Conservation (phyloP, 208 protist genomes). For the Borovskyia barvae region DNA sequence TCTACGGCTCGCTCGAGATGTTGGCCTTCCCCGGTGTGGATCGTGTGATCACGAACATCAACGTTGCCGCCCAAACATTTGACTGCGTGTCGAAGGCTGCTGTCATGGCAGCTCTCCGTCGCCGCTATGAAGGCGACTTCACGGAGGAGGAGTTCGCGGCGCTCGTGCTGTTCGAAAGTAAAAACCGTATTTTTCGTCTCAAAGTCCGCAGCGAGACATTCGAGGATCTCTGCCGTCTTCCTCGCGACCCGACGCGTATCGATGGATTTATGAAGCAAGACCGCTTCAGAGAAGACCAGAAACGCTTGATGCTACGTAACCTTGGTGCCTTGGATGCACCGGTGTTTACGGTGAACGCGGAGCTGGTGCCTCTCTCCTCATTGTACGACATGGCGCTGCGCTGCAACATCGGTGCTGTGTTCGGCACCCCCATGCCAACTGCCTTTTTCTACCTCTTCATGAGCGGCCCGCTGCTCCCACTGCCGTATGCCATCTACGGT, state of each 20-base stretch:
- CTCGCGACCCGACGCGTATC: conserved; percentile 20
- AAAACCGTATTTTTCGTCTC: conserved; percentile 31
- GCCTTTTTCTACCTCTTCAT: conserved; percentile 73
- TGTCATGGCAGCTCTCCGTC: conserved; percentile 38
- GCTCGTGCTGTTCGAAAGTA: conserved; percentile 35
- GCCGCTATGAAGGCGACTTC: conserved; percentile 24
- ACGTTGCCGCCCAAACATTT: conserved; percentile 54
- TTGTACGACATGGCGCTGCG: conserved; percentile 36
- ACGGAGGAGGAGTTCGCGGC: conserved; percentile 38
- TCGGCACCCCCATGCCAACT: conserved; percentile 60
- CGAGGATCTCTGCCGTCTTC: conserved; percentile 32
- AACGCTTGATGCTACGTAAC: conserved; percentile 41
- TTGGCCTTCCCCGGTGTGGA: conserved; percentile 86
- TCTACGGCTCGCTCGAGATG: conserved; percentile 77
- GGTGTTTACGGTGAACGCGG: conserved; percentile 32
- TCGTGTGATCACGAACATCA: conserved; percentile 81
- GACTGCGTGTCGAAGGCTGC: conserved; percentile 62
- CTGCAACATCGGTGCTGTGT: conserved; percentile 21
- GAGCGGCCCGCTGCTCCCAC: conserved; percentile 55
- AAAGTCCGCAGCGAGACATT: conserved; percentile 27
- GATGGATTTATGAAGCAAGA: conserved; percentile 26
- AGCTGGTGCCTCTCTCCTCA: conserved; percentile 28
- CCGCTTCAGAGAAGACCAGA: conserved; percentile 22
- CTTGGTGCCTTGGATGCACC: conserved; percentile 52
- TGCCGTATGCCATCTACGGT: conserved; percentile 59